Evolutionary conservation across 2,329 filamentous ascomycete species (phyloP).

Genomic region (Talaromyces islandicus): DNA sequence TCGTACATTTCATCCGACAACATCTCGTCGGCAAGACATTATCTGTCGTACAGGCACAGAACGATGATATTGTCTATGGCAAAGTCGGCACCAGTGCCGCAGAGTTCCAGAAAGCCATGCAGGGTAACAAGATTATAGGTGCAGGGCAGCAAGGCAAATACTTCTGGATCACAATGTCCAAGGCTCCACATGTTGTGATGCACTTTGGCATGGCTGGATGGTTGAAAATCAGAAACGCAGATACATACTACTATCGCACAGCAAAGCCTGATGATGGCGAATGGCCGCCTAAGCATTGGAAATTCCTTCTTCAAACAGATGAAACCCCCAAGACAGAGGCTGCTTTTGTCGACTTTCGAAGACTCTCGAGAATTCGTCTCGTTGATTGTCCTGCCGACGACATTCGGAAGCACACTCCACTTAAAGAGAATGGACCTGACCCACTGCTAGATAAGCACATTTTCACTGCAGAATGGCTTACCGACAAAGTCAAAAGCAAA

Average conservation of each 20-base stretch:
- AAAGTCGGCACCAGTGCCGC: slow-evolving; percentile 77
- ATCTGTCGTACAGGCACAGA: slow-evolving; percentile 60
- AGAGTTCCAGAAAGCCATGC: slow-evolving; percentile 67
- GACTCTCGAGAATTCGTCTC: slow-evolving; percentile 73
- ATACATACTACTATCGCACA: slow-evolving; percentile 74
- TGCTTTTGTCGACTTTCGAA: slow-evolving; percentile 77
- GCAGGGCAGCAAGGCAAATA: slow-evolving; percentile 93
- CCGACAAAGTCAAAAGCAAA: slow-evolving; percentile 63
- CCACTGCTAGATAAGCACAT: slow-evolving; percentile 75
- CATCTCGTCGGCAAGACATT: slow-evolving; percentile 82
- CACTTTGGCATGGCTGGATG: slow-evolving; percentile 78
- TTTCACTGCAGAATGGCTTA: slow-evolving; percentile 71
- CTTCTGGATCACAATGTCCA: slow-evolving; percentile 80
- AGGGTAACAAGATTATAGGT: slow-evolving; percentile 64
- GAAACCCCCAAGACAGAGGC: slow-evolving; percentile 56
- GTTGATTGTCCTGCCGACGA: slow-evolving; percentile 72
- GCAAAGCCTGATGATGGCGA: slow-evolving; percentile 50
- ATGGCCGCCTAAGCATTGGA: slow-evolving; percentile 90
- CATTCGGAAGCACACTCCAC: slow-evolving; percentile 69
- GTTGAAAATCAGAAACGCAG: slow-evolving; percentile 77
- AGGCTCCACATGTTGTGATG: slow-evolving; percentile 79
- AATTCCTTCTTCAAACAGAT: slow-evolving; percentile 69
- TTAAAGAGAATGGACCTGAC: slow-evolving; percentile 91
- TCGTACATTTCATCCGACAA: slow-evolving; percentile 77
- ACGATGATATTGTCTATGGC: slow-evolving; percentile 82